phyloP scores from a whole-genome alignment of 78 protist species.

The Protostelium mycophagum region DNA sequence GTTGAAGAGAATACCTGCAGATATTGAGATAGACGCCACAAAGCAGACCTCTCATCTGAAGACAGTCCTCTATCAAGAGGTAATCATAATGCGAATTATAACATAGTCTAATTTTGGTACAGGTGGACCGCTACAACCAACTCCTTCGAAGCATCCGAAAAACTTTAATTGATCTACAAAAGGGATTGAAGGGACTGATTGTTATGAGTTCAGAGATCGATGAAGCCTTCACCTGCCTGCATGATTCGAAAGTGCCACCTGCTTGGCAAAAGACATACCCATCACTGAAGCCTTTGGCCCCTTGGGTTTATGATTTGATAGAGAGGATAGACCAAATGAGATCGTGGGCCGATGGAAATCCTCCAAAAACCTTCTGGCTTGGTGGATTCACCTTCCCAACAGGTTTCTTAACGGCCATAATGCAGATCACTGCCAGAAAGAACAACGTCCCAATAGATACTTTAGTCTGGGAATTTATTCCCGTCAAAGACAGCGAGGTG shows the following conservation, averaged over 20 bases:
- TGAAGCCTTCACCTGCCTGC: slow-evolving; percentile 27
- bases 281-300: slow-evolving; percentile 71
- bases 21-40: slow-evolving; percentile 14
- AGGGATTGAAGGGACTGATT: slow-evolving; percentile 77
- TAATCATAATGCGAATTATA: background rate
- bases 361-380: slow-evolving; percentile 79
- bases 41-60: background rate
- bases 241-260: slow-evolving; percentile 68
- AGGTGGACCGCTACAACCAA: slow-evolving; percentile 75
- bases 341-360: slow-evolving; percentile 30
- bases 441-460: slow-evolving; percentile 66
- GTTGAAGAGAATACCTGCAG: slow-evolving; percentile 16
- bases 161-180: slow-evolving; percentile 34
- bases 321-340: slow-evolving; percentile 58
- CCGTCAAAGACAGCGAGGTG: slow-evolving; percentile 6
- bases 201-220: slow-evolving; percentile 85
- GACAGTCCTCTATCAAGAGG: background rate
- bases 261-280: slow-evolving; percentile 71
- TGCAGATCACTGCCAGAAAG: slow-evolving; percentile 66
- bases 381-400: slow-evolving; percentile 89
- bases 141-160: slow-evolving; percentile 37
- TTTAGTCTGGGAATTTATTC: slow-evolving; percentile 73
- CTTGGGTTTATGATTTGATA: slow-evolving; percentile 77
- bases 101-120: slow-evolving; percentile 8
- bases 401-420: slow-evolving; percentile 86